Base-by-base conservation (phyloP, 2,329 filamentous ascomycete species). In the Cucurbitaria berberidis region DNA sequence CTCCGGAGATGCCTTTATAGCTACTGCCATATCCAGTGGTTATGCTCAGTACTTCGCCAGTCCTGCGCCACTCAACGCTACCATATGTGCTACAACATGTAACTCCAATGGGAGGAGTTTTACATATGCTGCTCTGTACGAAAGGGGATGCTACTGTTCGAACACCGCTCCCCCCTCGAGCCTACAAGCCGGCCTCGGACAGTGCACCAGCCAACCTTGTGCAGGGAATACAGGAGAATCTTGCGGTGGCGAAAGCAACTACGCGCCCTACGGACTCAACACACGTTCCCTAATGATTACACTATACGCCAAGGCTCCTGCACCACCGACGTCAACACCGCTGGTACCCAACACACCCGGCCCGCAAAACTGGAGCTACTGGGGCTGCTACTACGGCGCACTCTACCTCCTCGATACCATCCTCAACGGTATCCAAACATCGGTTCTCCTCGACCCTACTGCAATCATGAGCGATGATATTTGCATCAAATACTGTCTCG, bases 321-420 rank as follows among this genome's bases (percentile, higher is more conserved):
- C 8, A 13, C 8, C 21, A 2, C n/a, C 27, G 15, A 21, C 35
- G 9, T 40, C 46, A 4, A 22, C 44, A 15, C 42, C 43, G 13
- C 32, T 26, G 24, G 16, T 34, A 21, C 36, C 32, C 6, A 26
- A 26, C 13, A 18, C 32, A 3, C 29, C 24, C 11, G 24, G 22
- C 8, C 19, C 40, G 1, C n/a, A 10, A 5, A 26, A 11, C 35
- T 51, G 34, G 44, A 30, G 21, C 9, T 29, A 45, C 29, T 48
- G 44, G 21, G 53, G 53, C 40, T 55, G 53, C 32, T 51, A 51
- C 40, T 48, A 40, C 22, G 53, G 53, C n/a, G 53, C 34, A 1
- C 36, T 40, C 2, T 55, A 55, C 22, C 48, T 55, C 1, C 48
- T 55, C 15, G 53, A 55, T 21, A 51, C 53, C 1, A 51, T 53